Base-by-base conservation (phyloP, 148 eudicot genomes). In the Fallopia convolvulus region DNA sequence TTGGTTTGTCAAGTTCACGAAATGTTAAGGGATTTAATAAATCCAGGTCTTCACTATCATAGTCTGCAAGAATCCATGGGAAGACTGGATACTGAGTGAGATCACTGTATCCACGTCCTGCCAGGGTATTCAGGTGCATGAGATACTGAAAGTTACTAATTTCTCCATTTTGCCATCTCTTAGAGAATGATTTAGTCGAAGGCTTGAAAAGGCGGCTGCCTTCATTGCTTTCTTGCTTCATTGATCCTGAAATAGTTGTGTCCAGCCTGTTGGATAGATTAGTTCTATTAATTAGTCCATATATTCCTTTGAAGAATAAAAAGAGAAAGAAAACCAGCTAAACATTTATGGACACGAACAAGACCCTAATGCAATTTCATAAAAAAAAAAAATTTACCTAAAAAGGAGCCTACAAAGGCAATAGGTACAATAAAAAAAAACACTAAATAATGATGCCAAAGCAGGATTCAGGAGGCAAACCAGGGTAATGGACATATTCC, bases 51-150 rank as follows among this genome's bases (percentile, higher is more conserved):
- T 95, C 97, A 86, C 99, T 95, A 81, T 91, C 99, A 76, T 95
- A 95, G 84, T 95, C 98, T 50, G 97, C 92, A 79, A 95, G 89
- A 76, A 95, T 85, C 99, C 99, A 95, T 13, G 99, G 99, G 80
- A 95, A 95, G 70, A 95, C 99, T 17, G 99, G 99, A 85, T 95
- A 95, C 82, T 95, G 99, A 36, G 99, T 95, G 70, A 95, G 93
- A 89, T 95, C 99, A 86, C 97, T 95, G 83, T 95, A 95, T 74
- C 99, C 99, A 53, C 99, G 99, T 65, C 99, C 99, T 58, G 99
- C 99, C 78, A 95, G 87, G 65, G 99, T 95, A 81, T 93, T 95
- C 81, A 95, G 90, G 86, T 95, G 99, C 99, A 95, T 95, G 79
- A 95, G 96, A 82, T 95, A 95, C 87, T 95, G 99, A 79, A 95